Percentiles rank a stretch among this genome's conserved stretches.
phyloP scores from a whole-genome alignment of 1,284 basidiomycete species.

The Agroathelia rolfsii region DNA sequence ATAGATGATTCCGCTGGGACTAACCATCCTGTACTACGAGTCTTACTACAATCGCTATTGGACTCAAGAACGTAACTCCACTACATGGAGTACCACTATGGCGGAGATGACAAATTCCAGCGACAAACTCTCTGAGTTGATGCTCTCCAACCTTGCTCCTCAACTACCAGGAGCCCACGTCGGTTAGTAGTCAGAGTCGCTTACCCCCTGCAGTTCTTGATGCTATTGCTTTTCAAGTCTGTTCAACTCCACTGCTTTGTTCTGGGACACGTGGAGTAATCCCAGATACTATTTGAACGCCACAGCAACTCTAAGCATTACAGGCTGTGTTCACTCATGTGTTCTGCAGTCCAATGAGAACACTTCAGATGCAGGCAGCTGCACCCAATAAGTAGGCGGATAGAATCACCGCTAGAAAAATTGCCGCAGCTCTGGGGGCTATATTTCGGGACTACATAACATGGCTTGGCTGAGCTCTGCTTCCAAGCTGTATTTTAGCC shows the following conservation, averaged over 20 bases:
- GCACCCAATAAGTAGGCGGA: constrained; percentile 16
- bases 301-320: constrained; percentile 10
- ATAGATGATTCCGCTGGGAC: constrained; percentile 40
- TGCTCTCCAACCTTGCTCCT: constrained; percentile 30
- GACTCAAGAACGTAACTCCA: constrained; percentile 33
- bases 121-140: constrained; percentile 31
- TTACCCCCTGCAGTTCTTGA: no score
- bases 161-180: constrained; percentile 23
- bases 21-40: constrained; percentile 30
- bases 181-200: constrained; percentile 18
- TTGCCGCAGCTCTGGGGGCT: constrained; percentile 30
- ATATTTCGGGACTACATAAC: constrained; percentile 33
- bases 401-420: constrained; percentile 13
- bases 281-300: no score
- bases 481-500: no score
- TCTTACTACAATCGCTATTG: constrained; percentile 36
- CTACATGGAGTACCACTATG: constrained; percentile 40
- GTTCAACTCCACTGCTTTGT: no score
- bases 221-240: no score
- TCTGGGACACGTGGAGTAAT: no score
- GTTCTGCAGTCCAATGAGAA: no score
- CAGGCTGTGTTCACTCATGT: no score
- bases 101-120: constrained; percentile 32
- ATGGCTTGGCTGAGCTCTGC: constrained; percentile 44
- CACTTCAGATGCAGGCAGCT: constrained; percentile 10